Evolutionary conservation across 495 filamentous ascomycete genomes (phyloP).

Genomic region (Letharia columbiana): DNA sequence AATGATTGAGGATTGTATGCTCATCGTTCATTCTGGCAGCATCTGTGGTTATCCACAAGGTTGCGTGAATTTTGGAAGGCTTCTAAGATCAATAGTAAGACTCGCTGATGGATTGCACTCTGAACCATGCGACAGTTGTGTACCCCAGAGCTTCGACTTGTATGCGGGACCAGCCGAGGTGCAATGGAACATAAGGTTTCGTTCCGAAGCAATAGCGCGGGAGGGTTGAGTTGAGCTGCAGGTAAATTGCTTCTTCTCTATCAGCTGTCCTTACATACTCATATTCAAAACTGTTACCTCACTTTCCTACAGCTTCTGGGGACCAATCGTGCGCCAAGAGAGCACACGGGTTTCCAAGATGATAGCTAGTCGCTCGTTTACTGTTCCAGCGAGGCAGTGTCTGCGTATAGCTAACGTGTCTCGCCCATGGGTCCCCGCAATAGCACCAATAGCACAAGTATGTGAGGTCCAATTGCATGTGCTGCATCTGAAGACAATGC

Average conservation of each 20-base stretch:
- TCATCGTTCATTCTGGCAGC: slow-evolving; percentile 53
- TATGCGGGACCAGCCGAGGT: neutral
- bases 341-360: slow-evolving; percentile 32
- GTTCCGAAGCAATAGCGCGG: neutral
- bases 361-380: slow-evolving; percentile 52
- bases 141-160: neutral
- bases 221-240: neutral
- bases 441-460: slow-evolving; percentile 42
- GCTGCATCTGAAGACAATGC: neutral
- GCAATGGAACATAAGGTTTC: neutral
- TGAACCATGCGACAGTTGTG: neutral
- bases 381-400: slow-evolving; percentile 47
- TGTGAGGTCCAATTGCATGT: slow-evolving; percentile 13
- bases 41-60: neutral
- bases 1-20: slow-evolving; percentile 74
- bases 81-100: neutral
- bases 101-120: neutral
- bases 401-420: slow-evolving; percentile 43
- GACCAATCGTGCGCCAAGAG: slow-evolving; percentile 5
- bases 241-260: neutral
- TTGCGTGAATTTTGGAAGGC: neutral
- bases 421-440: slow-evolving; percentile 39
- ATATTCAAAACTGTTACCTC: neutral
- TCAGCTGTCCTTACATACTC: no score
- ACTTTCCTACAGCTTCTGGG: neutral